These are phyloP conservation scores for Digitaria exilis DNA, from an alignment of 202 grass and related monocot species.

Conservation along the genomic window DNA sequence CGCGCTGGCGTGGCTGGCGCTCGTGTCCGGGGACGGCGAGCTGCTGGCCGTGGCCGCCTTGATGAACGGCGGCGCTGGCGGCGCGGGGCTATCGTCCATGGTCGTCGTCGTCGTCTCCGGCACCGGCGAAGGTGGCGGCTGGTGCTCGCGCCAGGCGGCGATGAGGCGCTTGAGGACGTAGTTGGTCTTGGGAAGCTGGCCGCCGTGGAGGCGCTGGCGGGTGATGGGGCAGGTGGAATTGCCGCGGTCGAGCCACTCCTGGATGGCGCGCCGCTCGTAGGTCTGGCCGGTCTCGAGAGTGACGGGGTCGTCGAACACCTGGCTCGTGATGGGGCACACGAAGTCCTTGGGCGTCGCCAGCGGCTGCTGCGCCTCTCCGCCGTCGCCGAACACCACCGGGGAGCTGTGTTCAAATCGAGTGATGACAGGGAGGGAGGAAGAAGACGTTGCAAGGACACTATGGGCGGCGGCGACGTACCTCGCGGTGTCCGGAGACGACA, in stretches of 20 bases:
- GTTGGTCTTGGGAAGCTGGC: slow-evolving; percentile 59
- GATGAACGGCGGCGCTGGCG: background rate
- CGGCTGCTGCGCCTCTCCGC: slow-evolving; percentile 9
- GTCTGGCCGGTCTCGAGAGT: slow-evolving; percentile 77
- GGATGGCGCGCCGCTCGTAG: slow-evolving; percentile 74
- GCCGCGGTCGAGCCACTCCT: slow-evolving; percentile 67
- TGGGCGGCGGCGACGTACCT: slow-evolving; percentile 10
- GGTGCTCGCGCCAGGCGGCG: slow-evolving; percentile 48
- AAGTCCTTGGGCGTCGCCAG: slow-evolving; percentile 67
- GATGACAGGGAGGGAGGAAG: background rate
- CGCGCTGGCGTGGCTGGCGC: slow-evolving; percentile 31
- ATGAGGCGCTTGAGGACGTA: slow-evolving; percentile 72
- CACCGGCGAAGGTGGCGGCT: background rate
- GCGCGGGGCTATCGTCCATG: slow-evolving; percentile 10
- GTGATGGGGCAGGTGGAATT: slow-evolving; percentile 77
- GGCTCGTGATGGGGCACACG: slow-evolving; percentile 71
- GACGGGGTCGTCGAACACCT: slow-evolving; percentile 77
- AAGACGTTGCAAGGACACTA: background rate
- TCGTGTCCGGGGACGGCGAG: slow-evolving; percentile 42
- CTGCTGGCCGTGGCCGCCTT: background rate
- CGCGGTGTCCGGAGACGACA: slow-evolving; percentile 46
- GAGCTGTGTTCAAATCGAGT: slow-evolving; percentile 32
- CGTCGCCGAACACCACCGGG: slow-evolving; percentile 22
- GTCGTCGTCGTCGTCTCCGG: background rate
- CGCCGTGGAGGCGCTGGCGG: slow-evolving; percentile 49